phyloP scores from a whole-genome alignment of 805 yeast species.

The Yamadazyma tumulicola region DNA sequence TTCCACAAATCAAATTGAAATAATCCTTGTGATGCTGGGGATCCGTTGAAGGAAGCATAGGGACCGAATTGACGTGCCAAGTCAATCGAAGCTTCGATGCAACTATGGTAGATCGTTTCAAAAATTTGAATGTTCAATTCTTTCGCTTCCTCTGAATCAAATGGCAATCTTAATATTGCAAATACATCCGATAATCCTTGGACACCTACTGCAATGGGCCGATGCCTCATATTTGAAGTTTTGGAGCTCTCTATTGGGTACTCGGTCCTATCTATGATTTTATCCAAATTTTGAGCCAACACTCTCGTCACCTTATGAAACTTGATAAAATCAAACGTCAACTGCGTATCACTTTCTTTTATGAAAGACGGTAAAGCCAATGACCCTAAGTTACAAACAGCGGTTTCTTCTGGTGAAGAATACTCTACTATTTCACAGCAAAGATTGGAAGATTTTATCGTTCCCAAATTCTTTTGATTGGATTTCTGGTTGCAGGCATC shows the following conservation, averaged over 20 bases:
- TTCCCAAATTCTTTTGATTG: conserved; percentile 89
- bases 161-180: conserved; percentile 75
- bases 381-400: conserved; percentile 94
- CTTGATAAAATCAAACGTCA: conserved; percentile 65
- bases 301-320: conserved; percentile 78
- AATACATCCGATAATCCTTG: conserved; percentile 94
- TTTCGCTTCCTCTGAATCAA: conserved; percentile 79
- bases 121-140: conserved; percentile 78
- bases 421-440: conserved; percentile 95
- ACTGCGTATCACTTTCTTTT: conserved; percentile 28
- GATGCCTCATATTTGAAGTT: conserved; percentile 70
- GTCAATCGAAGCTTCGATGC: conserved; percentile 83
- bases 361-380: conserved; percentile 82
- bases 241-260: conserved; percentile 82
- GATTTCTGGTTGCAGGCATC: conserved; percentile 86
- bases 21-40: conserved; percentile 85
- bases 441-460: conserved; percentile 87
- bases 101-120: conserved; percentile 94
- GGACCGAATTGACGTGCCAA: conserved; percentile 67
- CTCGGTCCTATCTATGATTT: conserved; percentile 76
- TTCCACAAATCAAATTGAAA: conserved; percentile 90
- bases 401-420: conserved; percentile 87
- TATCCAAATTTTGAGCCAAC: conserved; percentile 73
- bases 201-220: conserved; percentile 98
- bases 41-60: conserved; percentile 72